Base-by-base conservation (phyloP, 139 green algal genomes). In the Raphidocelis subcapitata region DNA sequence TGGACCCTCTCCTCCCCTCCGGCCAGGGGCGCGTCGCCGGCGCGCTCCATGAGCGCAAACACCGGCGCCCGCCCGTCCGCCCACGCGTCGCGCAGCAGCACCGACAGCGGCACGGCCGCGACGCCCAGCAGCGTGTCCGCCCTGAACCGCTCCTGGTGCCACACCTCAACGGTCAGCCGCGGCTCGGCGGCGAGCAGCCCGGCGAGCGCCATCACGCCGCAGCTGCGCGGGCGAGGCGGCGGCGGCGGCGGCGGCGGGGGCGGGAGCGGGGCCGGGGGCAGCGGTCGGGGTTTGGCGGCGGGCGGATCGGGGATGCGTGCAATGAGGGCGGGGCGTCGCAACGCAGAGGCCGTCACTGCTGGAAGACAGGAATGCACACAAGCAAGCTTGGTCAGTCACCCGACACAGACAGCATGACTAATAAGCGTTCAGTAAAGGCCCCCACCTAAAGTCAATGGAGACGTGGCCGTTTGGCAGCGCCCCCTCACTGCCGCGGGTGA, bases 21-120 rank as follows among this genome's bases (percentile, higher is more conserved):
- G 41, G 24, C 24, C n/a, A 14, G 52, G 21, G 37, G 23, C 46
- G n/a, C 23, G 59, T 32, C 26, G 52, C 52, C 52, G 35, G 69
- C 54, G 41, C 57, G 36, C 16, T 62, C 49, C 62, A 84, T 71
- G 12, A 83, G 35, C 1, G 82, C 82, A 47, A 80, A 79, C 18
- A 91, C 81, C 24, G 86, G 81, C 32, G 81, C 86, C 60, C 86
- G 87, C 16, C 86, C 83, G 44, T 91, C 86, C 69, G 89, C 81
- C 86, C 84, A 89, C 47, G 73, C 80, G 63, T 86, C 83, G 31
- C 87, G 84, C 49, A 91, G 79, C 65, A 91, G 76, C 32, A 79
- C 72, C 20, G 66, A 47, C 37, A 91, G 81, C 8, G 86, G 77
- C 23, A 91, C 77, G 24, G 65, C 75, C 2, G 81, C 86, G 29